Conservation (phyloP, 1,284 basidiomycete genomes). For the Fomitopsis schrenkii region DNA sequence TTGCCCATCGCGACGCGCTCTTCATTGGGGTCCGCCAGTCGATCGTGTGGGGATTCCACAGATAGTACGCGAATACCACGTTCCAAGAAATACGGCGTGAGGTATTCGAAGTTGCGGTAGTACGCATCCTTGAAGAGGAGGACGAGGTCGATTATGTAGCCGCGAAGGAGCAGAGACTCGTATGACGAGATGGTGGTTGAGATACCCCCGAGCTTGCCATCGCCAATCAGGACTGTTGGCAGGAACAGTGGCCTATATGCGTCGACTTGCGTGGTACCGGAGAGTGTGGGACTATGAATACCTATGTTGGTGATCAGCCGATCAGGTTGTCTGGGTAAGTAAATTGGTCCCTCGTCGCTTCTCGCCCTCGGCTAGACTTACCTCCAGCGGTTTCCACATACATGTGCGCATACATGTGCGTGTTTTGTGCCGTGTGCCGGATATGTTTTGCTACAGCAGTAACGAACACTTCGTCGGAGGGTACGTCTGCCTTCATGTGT, state of each 20-base stretch:
- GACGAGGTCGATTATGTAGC: conserved; percentile 88
- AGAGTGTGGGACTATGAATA: conserved; percentile 88
- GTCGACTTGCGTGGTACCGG: conserved; percentile 84
- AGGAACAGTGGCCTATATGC: conserved; percentile 82
- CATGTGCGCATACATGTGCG: conserved; percentile 41
- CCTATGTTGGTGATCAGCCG: conserved; percentile 43
- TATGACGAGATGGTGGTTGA: conserved; percentile 93
- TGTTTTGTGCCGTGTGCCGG: conserved; percentile 30
- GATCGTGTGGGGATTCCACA: conserved; percentile 58
- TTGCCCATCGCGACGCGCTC: conserved; percentile 56
- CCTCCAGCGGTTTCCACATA: conserved; percentile 96
- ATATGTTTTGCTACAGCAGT: conserved; percentile 65
- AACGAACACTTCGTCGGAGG: conserved; percentile 68
- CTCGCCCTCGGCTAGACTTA: conserved; percentile 32
- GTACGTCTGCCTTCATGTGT: conserved; percentile 27
- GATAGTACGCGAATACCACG: conserved; percentile 59
- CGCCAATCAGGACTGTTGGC: conserved; percentile 86
- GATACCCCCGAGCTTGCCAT: conserved; percentile 90
- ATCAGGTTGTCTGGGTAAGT: neutral
- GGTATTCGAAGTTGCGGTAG: conserved; percentile 85
- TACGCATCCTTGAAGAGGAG: conserved; percentile 86
- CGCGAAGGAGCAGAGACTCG: conserved; percentile 87
- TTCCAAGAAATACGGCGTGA: conserved; percentile 75
- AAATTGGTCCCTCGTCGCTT: no score
- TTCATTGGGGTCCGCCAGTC: conserved; percentile 38